phyloP scores from a whole-genome alignment of 2,329 filamentous ascomycete genomes.

The Rhinocladiella mackenziei region DNA sequence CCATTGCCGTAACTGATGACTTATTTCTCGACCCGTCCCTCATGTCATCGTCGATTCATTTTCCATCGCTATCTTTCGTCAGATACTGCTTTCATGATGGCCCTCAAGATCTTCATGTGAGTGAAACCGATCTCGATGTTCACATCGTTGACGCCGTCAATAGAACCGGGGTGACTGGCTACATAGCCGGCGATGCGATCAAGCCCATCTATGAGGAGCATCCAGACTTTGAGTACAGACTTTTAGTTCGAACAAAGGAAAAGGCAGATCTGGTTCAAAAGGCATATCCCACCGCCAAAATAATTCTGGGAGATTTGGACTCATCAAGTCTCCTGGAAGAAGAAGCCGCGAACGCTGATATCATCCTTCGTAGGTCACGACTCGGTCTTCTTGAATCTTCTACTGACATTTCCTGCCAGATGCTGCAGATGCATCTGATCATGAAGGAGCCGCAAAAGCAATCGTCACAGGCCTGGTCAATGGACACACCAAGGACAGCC shows the following conservation, averaged over 20 bases:
- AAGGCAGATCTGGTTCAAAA: conserved; percentile 40
- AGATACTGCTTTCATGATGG: no score
- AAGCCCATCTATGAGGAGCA: conserved; percentile 44
- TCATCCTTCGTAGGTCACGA: conserved; percentile 40
- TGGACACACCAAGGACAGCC: conserved; percentile 29
- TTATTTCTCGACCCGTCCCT: no score
- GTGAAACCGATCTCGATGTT: no score
- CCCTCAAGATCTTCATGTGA: no score
- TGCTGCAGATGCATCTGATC: no score
- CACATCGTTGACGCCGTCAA: neutral
- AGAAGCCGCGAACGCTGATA: conserved; percentile 46
- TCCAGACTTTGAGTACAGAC: conserved; percentile 46
- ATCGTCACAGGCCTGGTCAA: conserved; percentile 39
- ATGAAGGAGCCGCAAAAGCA: conserved; percentile 40
- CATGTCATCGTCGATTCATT: no score
- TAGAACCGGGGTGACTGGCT: conserved; percentile 49
- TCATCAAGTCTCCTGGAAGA: conserved; percentile 37
- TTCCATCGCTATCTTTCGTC: no score
- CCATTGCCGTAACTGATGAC: no score
- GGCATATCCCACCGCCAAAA: conserved; percentile 40
- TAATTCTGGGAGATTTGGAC: conserved; percentile 45
- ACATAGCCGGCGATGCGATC: conserved; percentile 53
- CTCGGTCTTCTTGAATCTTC: no score
- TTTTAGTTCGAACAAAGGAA: conserved; percentile 43
- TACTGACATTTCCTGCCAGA: no score